Conservation (phyloP, 805 yeast species). For the Saturnispora silvae region DNA sequence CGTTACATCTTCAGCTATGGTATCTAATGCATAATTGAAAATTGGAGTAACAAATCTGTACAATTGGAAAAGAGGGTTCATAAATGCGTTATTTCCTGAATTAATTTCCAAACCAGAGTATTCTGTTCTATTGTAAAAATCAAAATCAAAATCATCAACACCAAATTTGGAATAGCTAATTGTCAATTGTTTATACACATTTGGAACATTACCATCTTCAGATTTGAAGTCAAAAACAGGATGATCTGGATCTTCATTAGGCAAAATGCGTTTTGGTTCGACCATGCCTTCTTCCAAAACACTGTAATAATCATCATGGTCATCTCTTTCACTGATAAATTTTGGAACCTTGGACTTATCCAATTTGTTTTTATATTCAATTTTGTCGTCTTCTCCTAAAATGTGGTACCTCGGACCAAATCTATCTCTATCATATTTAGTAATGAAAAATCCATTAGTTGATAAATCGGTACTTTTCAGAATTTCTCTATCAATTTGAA, state of each 20-base stretch:
- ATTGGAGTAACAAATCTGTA: slow-evolving; percentile 69
- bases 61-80: slow-evolving; percentile 70
- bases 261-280: slow-evolving; percentile 14
- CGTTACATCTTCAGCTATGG: slow-evolving; percentile 44
- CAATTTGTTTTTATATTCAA: slow-evolving; percentile 28
- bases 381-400: slow-evolving; percentile 8
- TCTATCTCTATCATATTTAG: slow-evolving; percentile 47
- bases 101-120: slow-evolving; percentile 87
- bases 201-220: slow-evolving; percentile 42
- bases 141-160: slow-evolving; percentile 87
- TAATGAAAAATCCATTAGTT: slow-evolving; percentile 28
- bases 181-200: slow-evolving; percentile 62
- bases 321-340: slow-evolving; percentile 50
- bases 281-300: slow-evolving; percentile 7
- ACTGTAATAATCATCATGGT: slow-evolving; percentile 18
- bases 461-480: slow-evolving; percentile 27
- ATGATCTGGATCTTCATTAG: slow-evolving; percentile 2
- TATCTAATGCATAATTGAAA: slow-evolving; percentile 50
- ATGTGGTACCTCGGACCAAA: slow-evolving; percentile 47
- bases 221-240: slow-evolving; percentile 24
- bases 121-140: slow-evolving; percentile 62
- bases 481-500: slow-evolving; percentile 39
- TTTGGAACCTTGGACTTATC: slow-evolving; percentile 30
- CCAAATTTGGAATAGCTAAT: slow-evolving; percentile 85
- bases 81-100: slow-evolving; percentile 63